Evolutionary conservation across 352 stramenopile genomes (phyloP), one percentile per base, ranked within the genome.

Genomic region (Pythium oligandrum): DNA sequence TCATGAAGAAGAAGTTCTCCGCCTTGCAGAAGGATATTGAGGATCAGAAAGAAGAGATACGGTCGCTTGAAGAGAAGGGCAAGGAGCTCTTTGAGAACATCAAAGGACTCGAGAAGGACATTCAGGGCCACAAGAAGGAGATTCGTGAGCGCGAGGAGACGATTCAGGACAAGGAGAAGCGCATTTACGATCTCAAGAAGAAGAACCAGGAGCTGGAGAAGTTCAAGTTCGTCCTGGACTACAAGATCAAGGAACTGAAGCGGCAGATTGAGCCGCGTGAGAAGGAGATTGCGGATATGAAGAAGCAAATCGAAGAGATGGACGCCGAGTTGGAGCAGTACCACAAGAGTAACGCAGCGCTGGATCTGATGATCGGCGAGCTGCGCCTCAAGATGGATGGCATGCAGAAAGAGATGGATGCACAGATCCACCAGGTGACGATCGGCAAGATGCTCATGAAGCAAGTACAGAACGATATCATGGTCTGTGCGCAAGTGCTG

Each of bases 171-270:
- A 98, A 98, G 60, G 93, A 98, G 53, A 98, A 98, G 61, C 88
- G 90, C 44, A 98, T 98, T 50, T 98, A 98, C 64, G 94, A 98
- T 43, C 59, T 98, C 11, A 98, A 98, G 68, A 98, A 98, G 77
- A 98, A 98, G 65, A 98, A 98, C 63, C 90, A 97, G 59, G 92
- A 98, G 66, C 71, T 98, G 26, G 93, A 98, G 44, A 98, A 98
- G 68, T 98, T 98, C 70, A 98, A 98, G 64, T 98, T 98, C 51
- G 92, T 98, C 40, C 63, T 98, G 33, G 93, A 98, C 63, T 98
- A 97, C 78, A 98, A 98, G 68, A 98, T 98, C 72, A 97, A 97
- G 59, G 94, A 98, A 73, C 68, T 98, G 4, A 98, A 98, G 70
- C 79, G 90, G 3, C 93, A 98, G 69, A 98, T 98, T 40, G 94